phyloP scores from a whole-genome alignment of 75 land plant genomes.

The Gnetum montanum region DNA sequence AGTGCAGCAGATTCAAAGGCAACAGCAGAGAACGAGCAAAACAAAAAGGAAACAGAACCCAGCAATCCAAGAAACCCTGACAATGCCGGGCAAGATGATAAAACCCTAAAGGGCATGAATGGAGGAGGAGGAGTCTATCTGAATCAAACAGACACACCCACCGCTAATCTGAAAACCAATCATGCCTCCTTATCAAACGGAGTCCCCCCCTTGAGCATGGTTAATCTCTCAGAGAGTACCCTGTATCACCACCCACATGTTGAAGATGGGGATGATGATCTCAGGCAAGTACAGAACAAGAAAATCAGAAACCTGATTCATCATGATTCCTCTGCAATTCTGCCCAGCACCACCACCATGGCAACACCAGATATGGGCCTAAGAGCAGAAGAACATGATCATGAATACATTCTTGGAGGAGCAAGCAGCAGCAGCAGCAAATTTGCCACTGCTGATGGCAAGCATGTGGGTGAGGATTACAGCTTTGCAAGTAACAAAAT shows the following conservation, averaged over 20 bases:
- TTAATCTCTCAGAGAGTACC: background rate
- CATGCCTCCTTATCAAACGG: background rate
- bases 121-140: background rate
- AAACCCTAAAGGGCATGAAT: background rate
- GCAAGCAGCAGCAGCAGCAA: no score
- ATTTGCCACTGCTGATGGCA: background rate
- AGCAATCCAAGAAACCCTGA: background rate
- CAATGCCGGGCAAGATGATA: background rate
- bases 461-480: conserved; percentile 2
- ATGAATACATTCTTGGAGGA: conserved; percentile 1
- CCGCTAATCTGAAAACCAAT: background rate
- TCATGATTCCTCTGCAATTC: background rate
- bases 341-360: conserved; percentile 1
- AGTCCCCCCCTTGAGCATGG: background rate
- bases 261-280: background rate
- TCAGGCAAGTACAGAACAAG: background rate
- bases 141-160: background rate
- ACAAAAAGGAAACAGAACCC: background rate
- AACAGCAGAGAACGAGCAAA: background rate
- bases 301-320: background rate
- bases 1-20: background rate
- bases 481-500: conserved; percentile 8
- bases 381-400: background rate
- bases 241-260: no score
- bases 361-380: background rate